These are phyloP conservation scores for Penicillium glabrum DNA, from an alignment of 2,329 filamentous ascomycete genomes.

Conservation along the genomic window DNA sequence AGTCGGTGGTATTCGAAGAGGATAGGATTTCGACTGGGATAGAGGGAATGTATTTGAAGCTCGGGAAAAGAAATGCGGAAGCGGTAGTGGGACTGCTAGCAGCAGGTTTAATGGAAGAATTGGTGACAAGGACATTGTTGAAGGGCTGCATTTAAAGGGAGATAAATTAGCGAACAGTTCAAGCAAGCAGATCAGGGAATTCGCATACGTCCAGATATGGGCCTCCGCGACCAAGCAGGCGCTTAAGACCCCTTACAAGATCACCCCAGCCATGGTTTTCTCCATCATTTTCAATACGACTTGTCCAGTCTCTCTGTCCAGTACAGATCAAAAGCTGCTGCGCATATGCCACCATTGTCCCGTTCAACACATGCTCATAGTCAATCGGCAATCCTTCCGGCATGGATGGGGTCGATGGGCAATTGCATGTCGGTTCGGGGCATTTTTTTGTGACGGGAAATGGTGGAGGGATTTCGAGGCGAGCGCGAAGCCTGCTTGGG, in stretches of 20 bases:
- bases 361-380: constrained; percentile 65
- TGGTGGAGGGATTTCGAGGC: constrained; percentile 38
- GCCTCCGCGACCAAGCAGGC: constrained; percentile 64
- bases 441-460: constrained; percentile 59
- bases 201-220: constrained; percentile 60
- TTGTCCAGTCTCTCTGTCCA: constrained; percentile 76
- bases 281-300: constrained; percentile 80
- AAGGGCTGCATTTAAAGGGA: constrained; percentile 62
- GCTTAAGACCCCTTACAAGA: constrained; percentile 67
- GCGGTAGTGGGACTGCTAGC: constrained; percentile 24
- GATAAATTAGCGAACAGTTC: neutral
- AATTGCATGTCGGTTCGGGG: constrained; percentile 74
- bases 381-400: constrained; percentile 74
- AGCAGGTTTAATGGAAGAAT: constrained; percentile 69
- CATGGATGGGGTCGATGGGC: constrained; percentile 69
- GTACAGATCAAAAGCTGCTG: constrained; percentile 85
- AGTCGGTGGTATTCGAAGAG: constrained; percentile 15
- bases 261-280: constrained; percentile 45
- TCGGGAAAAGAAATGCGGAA: constrained; percentile 76
- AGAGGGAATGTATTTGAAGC: constrained; percentile 75
- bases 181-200: neutral
- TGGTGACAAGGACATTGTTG: constrained; percentile 75
- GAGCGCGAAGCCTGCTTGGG: constrained; percentile 23
- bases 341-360: constrained; percentile 73
- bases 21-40: constrained; percentile 63